Percentiles rank a stretch among this genome's conserved stretches.
Conservation (phyloP, 805 yeast genomes). For the Ogataea haglerorum region DNA sequence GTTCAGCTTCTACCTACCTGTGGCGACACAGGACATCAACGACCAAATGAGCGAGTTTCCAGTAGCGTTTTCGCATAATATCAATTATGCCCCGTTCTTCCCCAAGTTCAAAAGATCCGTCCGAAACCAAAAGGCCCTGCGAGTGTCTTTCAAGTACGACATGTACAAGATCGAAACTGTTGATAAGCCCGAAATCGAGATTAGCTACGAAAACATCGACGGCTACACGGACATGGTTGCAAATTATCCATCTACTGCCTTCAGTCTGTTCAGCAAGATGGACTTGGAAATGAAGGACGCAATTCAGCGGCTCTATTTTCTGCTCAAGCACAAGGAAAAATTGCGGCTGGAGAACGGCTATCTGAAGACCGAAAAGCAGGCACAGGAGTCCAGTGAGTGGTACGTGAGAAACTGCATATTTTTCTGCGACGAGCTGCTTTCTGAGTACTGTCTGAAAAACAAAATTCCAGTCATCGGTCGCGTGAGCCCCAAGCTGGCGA, state of each 20-base stretch:
- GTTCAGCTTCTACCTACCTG: slow-evolving; percentile 26
- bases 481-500: slow-evolving; percentile 24
- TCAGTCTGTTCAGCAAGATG: slow-evolving; percentile 9
- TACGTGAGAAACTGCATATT: slow-evolving; percentile 24
- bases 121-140: slow-evolving; percentile 11
- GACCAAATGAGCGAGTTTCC: slow-evolving; percentile 17
- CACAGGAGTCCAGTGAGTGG: slow-evolving; percentile 15
- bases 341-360: slow-evolving; percentile 19
- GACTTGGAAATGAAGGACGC: slow-evolving; percentile 8
- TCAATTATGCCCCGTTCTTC: slow-evolving; percentile 10
- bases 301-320: slow-evolving; percentile 21
- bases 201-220: slow-evolving; percentile 5
- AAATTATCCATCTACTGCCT: slow-evolving; percentile 4
- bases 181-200: slow-evolving; percentile 1
- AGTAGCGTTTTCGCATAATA: slow-evolving; percentile 4
- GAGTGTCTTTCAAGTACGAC: slow-evolving; percentile 11
- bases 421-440: slow-evolving; percentile 33
- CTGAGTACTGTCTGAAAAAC: slow-evolving; percentile 26
- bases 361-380: slow-evolving; percentile 8
- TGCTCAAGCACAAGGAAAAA: slow-evolving; percentile 24
- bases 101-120: slow-evolving; percentile 6
- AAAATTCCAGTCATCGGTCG: slow-evolving; percentile 27
- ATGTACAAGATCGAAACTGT: not conserved
- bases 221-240: slow-evolving; percentile 4
- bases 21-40: slow-evolving; percentile 20